These are phyloP conservation scores for Panicum virgatum DNA, from an alignment of 202 grass and related monocot species.

Conservation along the genomic window DNA sequence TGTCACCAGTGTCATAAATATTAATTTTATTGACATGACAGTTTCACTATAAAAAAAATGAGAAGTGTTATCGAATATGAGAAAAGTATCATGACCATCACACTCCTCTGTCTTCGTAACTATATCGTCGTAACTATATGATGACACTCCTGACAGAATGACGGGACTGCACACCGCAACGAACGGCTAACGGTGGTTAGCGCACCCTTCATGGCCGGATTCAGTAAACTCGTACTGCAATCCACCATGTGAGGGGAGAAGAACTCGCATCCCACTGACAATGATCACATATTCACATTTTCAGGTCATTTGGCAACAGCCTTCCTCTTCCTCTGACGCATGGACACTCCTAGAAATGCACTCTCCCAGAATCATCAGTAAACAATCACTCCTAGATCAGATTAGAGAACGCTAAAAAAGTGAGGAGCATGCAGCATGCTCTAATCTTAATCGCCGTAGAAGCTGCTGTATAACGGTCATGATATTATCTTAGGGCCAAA, in stretches of 20 bases:
- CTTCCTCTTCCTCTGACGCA: neutral
- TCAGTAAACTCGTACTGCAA: constrained; percentile 1
- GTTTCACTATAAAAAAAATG: too few species aligned
- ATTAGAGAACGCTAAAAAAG: neutral
- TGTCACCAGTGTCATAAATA: too few species aligned
- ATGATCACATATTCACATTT: neutral
- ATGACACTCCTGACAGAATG: neutral
- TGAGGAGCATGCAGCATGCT: neutral
- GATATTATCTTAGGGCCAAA: constrained; percentile 12
- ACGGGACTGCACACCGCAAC: neutral
- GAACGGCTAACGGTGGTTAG: neutral
- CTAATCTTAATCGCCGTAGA: neutral
- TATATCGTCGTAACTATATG: too few species aligned
- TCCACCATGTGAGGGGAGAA: neutral
- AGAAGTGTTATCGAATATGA: too few species aligned
- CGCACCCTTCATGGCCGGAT: neutral
- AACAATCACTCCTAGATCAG: neutral
- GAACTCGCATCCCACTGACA: neutral
- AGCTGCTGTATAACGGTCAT: neutral
- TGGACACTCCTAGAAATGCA: neutral
- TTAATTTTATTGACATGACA: too few species aligned
- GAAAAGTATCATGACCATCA: too few species aligned
- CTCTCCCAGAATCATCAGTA: neutral
- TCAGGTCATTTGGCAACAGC: neutral
- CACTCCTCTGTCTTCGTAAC: too few species aligned